Evolutionary conservation across 2,329 filamentous ascomycete species (phyloP).

Genomic region (Fusarium gaditjirri): DNA sequence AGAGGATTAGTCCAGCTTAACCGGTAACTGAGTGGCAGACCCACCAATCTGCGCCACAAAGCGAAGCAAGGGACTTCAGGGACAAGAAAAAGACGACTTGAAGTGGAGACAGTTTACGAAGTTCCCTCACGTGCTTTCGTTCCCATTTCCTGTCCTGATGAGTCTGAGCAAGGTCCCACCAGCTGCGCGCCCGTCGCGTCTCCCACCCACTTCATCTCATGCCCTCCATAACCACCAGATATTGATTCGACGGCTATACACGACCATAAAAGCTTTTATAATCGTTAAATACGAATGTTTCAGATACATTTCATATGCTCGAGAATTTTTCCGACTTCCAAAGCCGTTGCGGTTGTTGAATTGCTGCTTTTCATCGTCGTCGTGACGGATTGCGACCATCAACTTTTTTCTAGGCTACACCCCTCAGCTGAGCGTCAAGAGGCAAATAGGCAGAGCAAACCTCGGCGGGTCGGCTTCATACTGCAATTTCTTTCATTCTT

Average conservation of each 20-base stretch:
- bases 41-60: conserved; percentile 19
- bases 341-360: conserved; percentile 35
- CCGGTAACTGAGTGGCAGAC: conserved; percentile 14
- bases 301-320: accelerated
- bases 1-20: conserved; percentile 1
- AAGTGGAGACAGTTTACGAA: conserved; percentile 32
- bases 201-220: conserved; percentile 54
- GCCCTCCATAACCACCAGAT: conserved; percentile 48
- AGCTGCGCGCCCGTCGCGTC: conserved; percentile 58
- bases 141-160: conserved; percentile 56
- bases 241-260: conserved; percentile 15
- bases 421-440: conserved; percentile 40
- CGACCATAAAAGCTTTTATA: conserved; percentile 45
- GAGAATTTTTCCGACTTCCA: conserved; percentile 41
- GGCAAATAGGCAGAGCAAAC: conserved; percentile 41
- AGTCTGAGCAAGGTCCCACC: conserved; percentile 44
- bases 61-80: conserved; percentile 28
- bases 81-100: conserved; percentile 31
- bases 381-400: conserved; percentile 17
- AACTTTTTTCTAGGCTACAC: conserved; percentile 37
- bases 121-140: conserved; percentile 57
- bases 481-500: conserved; percentile 45
- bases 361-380: conserved; percentile 19
- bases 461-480: conserved; percentile 43
- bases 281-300: conserved; percentile 13